A percentile compares a stretch with the other conserved stretches of the same genome.
Evolutionary conservation across 257 asterid genomes (phyloP).

Genomic region (Oldenlandia corymbosa): DNA sequence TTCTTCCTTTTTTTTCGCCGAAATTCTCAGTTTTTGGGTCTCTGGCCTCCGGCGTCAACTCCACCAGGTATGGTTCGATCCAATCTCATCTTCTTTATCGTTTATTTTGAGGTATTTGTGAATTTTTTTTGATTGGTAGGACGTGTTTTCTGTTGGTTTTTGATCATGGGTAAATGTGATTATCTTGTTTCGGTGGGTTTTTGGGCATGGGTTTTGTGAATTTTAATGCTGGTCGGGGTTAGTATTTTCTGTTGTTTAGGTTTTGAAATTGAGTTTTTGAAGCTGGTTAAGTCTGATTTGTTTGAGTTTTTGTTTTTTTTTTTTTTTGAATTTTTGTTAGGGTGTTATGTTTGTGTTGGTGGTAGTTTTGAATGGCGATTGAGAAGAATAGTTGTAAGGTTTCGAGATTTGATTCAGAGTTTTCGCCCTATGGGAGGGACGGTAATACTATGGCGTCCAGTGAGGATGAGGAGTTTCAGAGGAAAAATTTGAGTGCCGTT

Average conservation of each 20-base stretch:
- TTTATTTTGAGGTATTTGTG: neutral
- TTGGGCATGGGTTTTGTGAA: constrained; percentile 7
- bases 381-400: constrained; percentile 77
- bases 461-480: constrained; percentile 69
- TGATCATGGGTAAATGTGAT: neutral
- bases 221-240: neutral
- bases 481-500: constrained; percentile 41
- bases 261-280: neutral
- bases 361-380: constrained; percentile 89
- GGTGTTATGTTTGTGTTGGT: constrained; percentile 28
- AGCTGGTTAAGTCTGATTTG: constrained; percentile 10
- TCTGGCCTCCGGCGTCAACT: neutral
- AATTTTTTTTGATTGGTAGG: too few species aligned
- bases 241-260: neutral
- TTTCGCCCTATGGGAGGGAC: constrained; percentile 63
- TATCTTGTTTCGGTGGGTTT: constrained; percentile 7
- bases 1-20: neutral
- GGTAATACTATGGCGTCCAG: constrained; percentile 51
- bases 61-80: constrained; percentile 21
- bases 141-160: neutral
- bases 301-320: constrained; percentile 19
- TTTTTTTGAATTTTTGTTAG: constrained; percentile 10
- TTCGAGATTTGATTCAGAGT: constrained; percentile 63
- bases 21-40: neutral
- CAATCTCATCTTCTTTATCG: constrained; percentile 1